These are phyloP conservation scores for Oryza brachyantha DNA, from an alignment of 176 grass and related monocot genomes.

Conservation along the genomic window DNA sequence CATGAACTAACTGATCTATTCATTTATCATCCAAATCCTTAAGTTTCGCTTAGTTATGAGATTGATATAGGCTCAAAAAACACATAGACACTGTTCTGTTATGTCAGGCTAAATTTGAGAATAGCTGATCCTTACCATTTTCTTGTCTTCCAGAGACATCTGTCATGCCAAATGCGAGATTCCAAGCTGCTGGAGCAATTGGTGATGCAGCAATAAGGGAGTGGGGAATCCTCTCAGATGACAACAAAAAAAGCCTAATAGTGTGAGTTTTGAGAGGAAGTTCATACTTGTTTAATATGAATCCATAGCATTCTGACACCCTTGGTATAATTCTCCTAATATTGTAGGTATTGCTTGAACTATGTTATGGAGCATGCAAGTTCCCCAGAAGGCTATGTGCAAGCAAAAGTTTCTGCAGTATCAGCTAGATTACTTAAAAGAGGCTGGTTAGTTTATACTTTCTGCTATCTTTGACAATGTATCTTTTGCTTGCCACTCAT, in stretches of 20 bases:
- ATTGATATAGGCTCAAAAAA: background rate
- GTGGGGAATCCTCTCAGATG: slow-evolving; percentile 88
- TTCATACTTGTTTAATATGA: slow-evolving; percentile 23
- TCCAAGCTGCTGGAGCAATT: slow-evolving; percentile 95
- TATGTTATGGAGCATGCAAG: slow-evolving; percentile 88
- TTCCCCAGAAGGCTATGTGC: slow-evolving; percentile 82
- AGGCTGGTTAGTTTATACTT: slow-evolving; percentile 74
- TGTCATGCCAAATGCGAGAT: slow-evolving; percentile 76
- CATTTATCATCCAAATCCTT: slow-evolving; percentile 13
- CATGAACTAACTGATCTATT: background rate
- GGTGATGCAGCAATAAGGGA: slow-evolving; percentile 96
- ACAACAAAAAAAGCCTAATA: slow-evolving; percentile 88
- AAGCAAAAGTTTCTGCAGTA: slow-evolving; percentile 86
- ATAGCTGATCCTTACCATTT: slow-evolving; percentile 3
- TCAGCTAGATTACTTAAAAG: slow-evolving; percentile 87
- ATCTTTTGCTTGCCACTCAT: slow-evolving; percentile 12
- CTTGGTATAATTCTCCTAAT: slow-evolving; percentile 14
- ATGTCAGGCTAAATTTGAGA: slow-evolving; percentile 11
- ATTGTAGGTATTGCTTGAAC: slow-evolving; percentile 76
- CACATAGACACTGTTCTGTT: slow-evolving; percentile 6
- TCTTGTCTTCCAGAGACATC: slow-evolving; percentile 69
- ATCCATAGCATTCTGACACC: background rate
- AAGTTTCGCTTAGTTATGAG: background rate
- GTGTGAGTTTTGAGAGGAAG: slow-evolving; percentile 40
- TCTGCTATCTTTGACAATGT: slow-evolving; percentile 21